Percentiles rank a stretch among this genome's conserved stretches.
Evolutionary conservation across 2,329 filamentous ascomycete genomes (phyloP).

Genomic region (Pezicula neosporulosa): DNA sequence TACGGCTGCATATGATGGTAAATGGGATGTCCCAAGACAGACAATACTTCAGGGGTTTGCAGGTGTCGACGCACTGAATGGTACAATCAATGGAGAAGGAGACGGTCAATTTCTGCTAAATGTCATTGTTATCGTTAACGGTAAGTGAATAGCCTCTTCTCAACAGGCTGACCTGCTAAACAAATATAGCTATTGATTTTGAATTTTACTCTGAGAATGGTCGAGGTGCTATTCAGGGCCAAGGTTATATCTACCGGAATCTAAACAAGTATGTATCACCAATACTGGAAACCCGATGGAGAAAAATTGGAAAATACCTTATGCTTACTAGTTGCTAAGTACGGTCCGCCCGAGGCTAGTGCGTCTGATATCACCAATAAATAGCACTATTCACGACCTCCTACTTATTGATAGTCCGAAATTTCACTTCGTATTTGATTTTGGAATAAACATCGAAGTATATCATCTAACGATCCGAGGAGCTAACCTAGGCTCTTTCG

Average conservation of each 20-base stretch:
- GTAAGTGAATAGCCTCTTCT: conserved; percentile 14
- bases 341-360: conserved; percentile 24
- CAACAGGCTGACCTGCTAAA: too few species aligned
- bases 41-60: conserved; percentile 27
- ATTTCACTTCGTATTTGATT: conserved; percentile 34
- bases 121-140: conserved; percentile 30
- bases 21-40: conserved; percentile 26
- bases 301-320: too few species aligned
- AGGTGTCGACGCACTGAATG: conserved; percentile 24
- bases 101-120: conserved; percentile 27
- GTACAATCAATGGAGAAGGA: conserved; percentile 31
- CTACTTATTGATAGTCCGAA: conserved; percentile 31
- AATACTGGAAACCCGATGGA: neutral
- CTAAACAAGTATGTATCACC: conserved; percentile 22
- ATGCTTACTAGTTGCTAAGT: neutral
- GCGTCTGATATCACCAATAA: conserved; percentile 18
- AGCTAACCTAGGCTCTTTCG: conserved; percentile 31
- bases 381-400: conserved; percentile 27
- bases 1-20: conserved; percentile 25
- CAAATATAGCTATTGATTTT: conserved; percentile 25
- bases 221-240: conserved; percentile 30
- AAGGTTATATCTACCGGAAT: conserved; percentile 30
- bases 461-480: conserved; percentile 35
- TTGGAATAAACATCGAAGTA: conserved; percentile 31
- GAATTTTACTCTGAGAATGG: conserved; percentile 32